These are phyloP conservation scores for Xylariaceae sp. DNA, from an alignment of 2,329 filamentous ascomycete species.

Conservation along the genomic window DNA sequence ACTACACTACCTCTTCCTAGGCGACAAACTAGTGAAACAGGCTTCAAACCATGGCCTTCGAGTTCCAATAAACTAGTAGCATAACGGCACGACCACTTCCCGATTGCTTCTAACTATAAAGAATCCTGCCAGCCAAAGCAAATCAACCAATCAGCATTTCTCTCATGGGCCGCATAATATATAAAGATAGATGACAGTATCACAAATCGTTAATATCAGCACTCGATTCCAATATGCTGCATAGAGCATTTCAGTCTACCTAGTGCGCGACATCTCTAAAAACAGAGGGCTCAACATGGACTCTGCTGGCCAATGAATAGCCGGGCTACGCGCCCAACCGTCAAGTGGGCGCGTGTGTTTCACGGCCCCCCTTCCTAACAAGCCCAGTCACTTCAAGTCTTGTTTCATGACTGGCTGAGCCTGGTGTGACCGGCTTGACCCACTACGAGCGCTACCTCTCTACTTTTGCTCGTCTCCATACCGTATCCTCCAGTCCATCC, in stretches of 20 bases:
- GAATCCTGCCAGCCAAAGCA: no score
- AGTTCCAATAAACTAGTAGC: no score
- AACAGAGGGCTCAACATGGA: neutral
- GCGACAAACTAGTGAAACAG: slow-evolving; percentile 13
- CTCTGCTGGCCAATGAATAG: slow-evolving; percentile 27
- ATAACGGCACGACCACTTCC: no score
- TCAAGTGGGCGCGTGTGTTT: slow-evolving; percentile 40
- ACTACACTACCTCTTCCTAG: neutral
- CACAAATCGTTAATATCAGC: no score
- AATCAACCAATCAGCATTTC: no score
- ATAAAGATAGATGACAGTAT: no score
- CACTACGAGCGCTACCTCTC: neutral
- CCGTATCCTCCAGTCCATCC: no score
- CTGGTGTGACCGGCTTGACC: slow-evolving; percentile 12
- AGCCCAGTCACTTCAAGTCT: slow-evolving; percentile 27
- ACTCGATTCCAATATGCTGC: no score
- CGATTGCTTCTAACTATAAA: neutral
- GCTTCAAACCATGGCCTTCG: neutral
- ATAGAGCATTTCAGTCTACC: neutral
- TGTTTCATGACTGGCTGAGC: slow-evolving; percentile 39
- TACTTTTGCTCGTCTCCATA: neutral
- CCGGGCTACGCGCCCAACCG: slow-evolving; percentile 39
- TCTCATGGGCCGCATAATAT: no score
- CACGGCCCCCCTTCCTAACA: slow-evolving; percentile 14
- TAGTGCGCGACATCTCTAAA: neutral